These are phyloP conservation scores for Tagetes patula DNA, from an alignment of 129 eudicot genomes.

Conservation along the genomic window DNA sequence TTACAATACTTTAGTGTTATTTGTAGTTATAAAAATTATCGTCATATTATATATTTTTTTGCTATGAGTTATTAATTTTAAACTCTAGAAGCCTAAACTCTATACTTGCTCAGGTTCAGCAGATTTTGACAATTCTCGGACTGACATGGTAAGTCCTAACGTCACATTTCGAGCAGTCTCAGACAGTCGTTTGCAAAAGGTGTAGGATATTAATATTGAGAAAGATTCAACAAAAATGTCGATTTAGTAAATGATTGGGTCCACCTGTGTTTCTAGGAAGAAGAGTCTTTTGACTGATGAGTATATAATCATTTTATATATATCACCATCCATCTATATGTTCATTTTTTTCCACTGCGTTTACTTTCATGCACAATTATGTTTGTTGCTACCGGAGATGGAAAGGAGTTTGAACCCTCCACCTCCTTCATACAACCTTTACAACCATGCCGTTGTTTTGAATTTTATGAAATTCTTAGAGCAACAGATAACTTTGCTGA, in stretches of 20 bases:
- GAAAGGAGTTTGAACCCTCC: slow-evolving; percentile 1
- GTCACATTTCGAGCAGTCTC: too few relatives aligned
- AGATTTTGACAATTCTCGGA: too few relatives aligned
- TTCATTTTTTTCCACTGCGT: too few relatives aligned
- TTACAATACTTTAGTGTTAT: too few relatives aligned
- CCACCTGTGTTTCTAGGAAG: slow-evolving; percentile 3
- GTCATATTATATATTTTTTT: too few relatives aligned
- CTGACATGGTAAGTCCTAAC: too few relatives aligned
- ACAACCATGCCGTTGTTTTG: slow-evolving; percentile 15
- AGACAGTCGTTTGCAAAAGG: too few relatives aligned
- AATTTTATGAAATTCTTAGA: slow-evolving; percentile 6
- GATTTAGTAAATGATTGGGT: slow-evolving; percentile 1
- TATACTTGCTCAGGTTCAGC: too few relatives aligned
- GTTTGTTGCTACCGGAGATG: not conserved
- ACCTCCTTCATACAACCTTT: not conserved
- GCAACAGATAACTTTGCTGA: slow-evolving; percentile 26
- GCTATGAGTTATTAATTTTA: too few relatives aligned
- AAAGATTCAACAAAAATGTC: not conserved
- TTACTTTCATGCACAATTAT: not conserved
- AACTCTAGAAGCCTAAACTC: too few relatives aligned
- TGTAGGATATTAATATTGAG: not conserved
- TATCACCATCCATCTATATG: slow-evolving; percentile 5
- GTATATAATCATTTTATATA: not conserved
- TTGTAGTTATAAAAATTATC: too few relatives aligned
- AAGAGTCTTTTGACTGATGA: not conserved